Conservation (phyloP, 768 basidiomycete genomes). For the Kondoa subrosea region DNA sequence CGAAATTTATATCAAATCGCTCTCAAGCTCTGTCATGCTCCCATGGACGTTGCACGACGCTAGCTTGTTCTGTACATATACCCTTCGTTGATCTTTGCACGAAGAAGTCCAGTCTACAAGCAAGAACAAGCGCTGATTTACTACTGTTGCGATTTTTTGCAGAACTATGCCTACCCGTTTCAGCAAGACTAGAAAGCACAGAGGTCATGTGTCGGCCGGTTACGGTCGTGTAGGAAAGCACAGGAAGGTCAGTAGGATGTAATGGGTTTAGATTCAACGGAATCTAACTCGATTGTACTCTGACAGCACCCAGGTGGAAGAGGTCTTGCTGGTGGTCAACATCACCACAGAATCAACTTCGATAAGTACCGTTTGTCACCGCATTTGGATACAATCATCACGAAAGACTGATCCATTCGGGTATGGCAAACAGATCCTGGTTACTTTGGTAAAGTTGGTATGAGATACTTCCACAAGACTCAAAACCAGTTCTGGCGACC, state of each 20-base stretch:
- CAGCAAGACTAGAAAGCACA: conserved; percentile 96
- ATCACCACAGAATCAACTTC: conserved; percentile 59
- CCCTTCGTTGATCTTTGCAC: too few species aligned
- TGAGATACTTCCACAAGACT: conserved; percentile 93
- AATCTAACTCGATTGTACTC: not conserved
- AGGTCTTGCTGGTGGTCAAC: conserved; percentile 99
- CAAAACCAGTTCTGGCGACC: conserved; percentile 83
- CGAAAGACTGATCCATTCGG: too few species aligned
- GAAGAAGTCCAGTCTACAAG: too few species aligned
- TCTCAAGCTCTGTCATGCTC: too few species aligned
- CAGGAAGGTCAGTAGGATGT: conserved; percentile 45
- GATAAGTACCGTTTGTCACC: conserved; percentile 47
- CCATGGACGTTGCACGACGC: too few species aligned
- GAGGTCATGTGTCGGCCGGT: conserved; percentile 98
- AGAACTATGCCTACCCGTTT: conserved; percentile 78
- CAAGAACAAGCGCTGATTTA: conserved; percentile 21
- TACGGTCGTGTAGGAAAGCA: conserved; percentile 99
- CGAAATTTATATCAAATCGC: too few species aligned
- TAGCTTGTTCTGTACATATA: too few species aligned
- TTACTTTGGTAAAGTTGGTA: conserved; percentile 99
- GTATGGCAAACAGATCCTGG: conserved; percentile 34
- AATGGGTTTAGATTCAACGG: not conserved
- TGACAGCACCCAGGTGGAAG: conserved; percentile 85
- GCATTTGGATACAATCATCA: too few species aligned
- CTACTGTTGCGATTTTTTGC: not conserved